Percentiles rank a stretch among this genome's conserved stretches.
Evolutionary conservation across 306 rosid species (phyloP).

Genomic region (Echinosophora koreensis): DNA sequence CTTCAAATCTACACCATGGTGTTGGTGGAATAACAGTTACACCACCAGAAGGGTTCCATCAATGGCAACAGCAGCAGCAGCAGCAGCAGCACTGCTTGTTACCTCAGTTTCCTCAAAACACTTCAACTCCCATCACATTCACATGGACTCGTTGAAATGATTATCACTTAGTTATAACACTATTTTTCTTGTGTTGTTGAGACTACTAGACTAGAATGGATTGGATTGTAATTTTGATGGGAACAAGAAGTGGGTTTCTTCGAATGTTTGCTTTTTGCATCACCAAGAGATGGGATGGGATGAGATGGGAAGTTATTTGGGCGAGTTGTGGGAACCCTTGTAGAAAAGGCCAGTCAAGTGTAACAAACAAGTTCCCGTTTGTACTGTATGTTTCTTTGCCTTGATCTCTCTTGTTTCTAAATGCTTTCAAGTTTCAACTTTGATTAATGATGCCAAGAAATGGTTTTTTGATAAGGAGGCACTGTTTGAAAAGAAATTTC

Average conservation of each 20-base stretch:
- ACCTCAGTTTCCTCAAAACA: conserved; percentile 73
- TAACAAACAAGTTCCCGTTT: not conserved
- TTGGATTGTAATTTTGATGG: conserved; percentile 13
- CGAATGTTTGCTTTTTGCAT: not conserved
- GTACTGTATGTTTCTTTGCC: not conserved
- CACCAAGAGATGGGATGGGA: not conserved
- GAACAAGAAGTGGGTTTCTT: not conserved
- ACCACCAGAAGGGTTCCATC: conserved; percentile 52
- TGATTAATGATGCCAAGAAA: not conserved
- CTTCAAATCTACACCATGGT: conserved; percentile 5
- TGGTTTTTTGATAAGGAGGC: not conserved
- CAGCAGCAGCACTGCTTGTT: conserved; percentile 83
- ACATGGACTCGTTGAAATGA: conserved; percentile 67
- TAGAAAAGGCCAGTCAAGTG: not conserved
- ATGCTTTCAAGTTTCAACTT: not conserved
- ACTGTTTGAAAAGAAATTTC: not conserved
- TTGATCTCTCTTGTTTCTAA: not conserved
- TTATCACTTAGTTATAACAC: not conserved
- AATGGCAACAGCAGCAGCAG: conserved; percentile 73
- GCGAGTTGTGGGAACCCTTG: not conserved
- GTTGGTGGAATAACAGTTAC: conserved; percentile 14
- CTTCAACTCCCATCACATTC: conserved; percentile 73
- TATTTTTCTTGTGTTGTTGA: not conserved
- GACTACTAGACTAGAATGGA: not conserved
- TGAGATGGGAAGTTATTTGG: not conserved